Base-by-base conservation (phyloP, 768 basidiomycete species). In the Tylopilus subfusipes region DNA sequence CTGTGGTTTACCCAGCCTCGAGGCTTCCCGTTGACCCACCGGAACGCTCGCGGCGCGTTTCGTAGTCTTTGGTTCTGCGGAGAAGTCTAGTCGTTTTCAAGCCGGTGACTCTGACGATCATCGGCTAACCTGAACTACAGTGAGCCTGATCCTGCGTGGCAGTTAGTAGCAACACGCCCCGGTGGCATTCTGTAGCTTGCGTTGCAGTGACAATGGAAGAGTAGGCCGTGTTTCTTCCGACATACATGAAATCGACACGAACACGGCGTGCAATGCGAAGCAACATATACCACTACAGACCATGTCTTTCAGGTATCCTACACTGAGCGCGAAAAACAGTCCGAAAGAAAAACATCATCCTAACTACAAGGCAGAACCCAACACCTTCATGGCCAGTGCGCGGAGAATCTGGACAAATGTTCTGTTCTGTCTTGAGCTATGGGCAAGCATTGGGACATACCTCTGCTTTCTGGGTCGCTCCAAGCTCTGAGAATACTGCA, bases 381-480 rank as follows among this genome's bases (percentile, higher is more conserved):
- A 63, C 16, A 93, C 87, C 70, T 95, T 94, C 69, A 88, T 73
- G 4, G 92, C 91, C 38, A 94, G 69, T 19, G 86, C 89, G 24
- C 84, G 83, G 47, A 95, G 72, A 64, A 95, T 86, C 92, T 95
- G 46, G 16, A 45, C 51, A 30, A 13, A 48, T 16, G 24, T 25
- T 42, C 18, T 12, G 36, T 57, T 24, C 14, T 42, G 11, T 46
- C 19, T 49, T 29, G 13, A 44, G 29, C 14, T n/a, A n/a, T 19
- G 16, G 18, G 44, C 12, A n/a, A 34, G 51, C 30, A 45, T 57
- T 22, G 31, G 38, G 39, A 65, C 76, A 59, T 63, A 91, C 93
- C 83, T 96, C 90, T 45, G 93, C 92, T 69, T 91, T 95, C 77
- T 94, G 88, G 48, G 74, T 75, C 3, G 83, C 81, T 18, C 83